A percentile compares a stretch with the other conserved stretches of the same genome.
phyloP scores from a whole-genome alignment of 345 rosid genomes.

The Camelina hispida region DNA sequence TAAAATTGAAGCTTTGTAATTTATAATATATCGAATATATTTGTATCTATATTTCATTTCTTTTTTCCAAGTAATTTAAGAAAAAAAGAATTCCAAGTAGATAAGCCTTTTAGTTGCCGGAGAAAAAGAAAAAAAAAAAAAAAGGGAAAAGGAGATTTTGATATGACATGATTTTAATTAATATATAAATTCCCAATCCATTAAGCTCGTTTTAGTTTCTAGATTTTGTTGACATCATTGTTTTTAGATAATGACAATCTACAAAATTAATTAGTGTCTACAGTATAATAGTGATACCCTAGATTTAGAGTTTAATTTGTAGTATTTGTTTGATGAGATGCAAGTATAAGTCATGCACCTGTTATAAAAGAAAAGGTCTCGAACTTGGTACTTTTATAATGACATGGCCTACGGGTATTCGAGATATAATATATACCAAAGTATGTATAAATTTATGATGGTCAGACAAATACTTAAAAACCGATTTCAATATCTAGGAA shows the following conservation, averaged over 20 bases:
- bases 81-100: slow-evolving; percentile 22
- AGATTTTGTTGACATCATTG: slow-evolving; percentile 21
- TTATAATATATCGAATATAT: slow-evolving; percentile 28
- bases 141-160: not conserved
- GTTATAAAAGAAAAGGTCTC: slow-evolving; percentile 5
- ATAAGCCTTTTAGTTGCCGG: slow-evolving; percentile 35
- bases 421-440: not conserved
- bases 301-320: not conserved
- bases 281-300: not conserved
- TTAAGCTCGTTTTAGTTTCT: not conserved
- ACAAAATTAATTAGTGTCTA: not conserved
- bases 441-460: slow-evolving; percentile 12
- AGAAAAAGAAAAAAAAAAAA: slow-evolving; percentile 12
- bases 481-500: not conserved
- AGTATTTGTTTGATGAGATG: not conserved
- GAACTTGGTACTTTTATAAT: slow-evolving; percentile 1
- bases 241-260: slow-evolving; percentile 13
- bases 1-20: slow-evolving; percentile 31
- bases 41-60: not conserved
- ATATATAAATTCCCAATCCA: not conserved
- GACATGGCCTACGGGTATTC: slow-evolving; percentile 13
- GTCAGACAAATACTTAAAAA: not conserved
- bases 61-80: slow-evolving; percentile 18
- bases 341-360: slow-evolving; percentile 20
- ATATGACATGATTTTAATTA: slow-evolving; percentile 16